phyloP scores from a whole-genome alignment of 2,329 filamentous ascomycete genomes.

The Cladosporium oxysporum region DNA sequence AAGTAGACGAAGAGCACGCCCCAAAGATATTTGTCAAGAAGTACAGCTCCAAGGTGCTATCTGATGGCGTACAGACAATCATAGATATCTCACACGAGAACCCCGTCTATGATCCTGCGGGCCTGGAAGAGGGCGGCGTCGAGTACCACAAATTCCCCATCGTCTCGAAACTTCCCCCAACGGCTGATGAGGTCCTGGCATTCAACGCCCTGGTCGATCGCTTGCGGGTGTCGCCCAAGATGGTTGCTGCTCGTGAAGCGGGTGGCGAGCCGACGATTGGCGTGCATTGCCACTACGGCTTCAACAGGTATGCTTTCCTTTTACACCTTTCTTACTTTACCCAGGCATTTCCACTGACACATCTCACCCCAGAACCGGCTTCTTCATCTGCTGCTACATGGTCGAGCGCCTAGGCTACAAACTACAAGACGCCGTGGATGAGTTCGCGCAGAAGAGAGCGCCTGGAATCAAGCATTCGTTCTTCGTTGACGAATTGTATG shows the following conservation, averaged over 20 bases:
- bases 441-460: slow-evolving; percentile 70
- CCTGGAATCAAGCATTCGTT: slow-evolving; percentile 88
- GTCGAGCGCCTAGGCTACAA: slow-evolving; percentile 73
- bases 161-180: slow-evolving; percentile 85
- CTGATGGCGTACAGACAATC: slow-evolving; percentile 53
- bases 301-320: slow-evolving; percentile 57
- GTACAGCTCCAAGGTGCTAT: slow-evolving; percentile 67
- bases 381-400: slow-evolving; percentile 87
- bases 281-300: slow-evolving; percentile 94
- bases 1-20: slow-evolving; percentile 81
- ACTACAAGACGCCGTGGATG: slow-evolving; percentile 75
- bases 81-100: slow-evolving; percentile 90
- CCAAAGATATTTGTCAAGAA: slow-evolving; percentile 69
- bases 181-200: slow-evolving; percentile 58
- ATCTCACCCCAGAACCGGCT: slow-evolving; percentile 66
- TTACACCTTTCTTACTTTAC: background rate
- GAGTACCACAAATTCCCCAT: slow-evolving; percentile 79
- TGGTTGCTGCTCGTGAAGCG: slow-evolving; percentile 38
- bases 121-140: slow-evolving; percentile 47
- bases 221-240: slow-evolving; percentile 38
- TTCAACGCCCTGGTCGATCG: slow-evolving; percentile 62
- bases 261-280: slow-evolving; percentile 56
- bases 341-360: background rate
- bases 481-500: slow-evolving; percentile 80
- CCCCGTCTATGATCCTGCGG: slow-evolving; percentile 79